phyloP scores from a whole-genome alignment of 768 basidiomycete genomes.

The Galerina sulciceps region DNA sequence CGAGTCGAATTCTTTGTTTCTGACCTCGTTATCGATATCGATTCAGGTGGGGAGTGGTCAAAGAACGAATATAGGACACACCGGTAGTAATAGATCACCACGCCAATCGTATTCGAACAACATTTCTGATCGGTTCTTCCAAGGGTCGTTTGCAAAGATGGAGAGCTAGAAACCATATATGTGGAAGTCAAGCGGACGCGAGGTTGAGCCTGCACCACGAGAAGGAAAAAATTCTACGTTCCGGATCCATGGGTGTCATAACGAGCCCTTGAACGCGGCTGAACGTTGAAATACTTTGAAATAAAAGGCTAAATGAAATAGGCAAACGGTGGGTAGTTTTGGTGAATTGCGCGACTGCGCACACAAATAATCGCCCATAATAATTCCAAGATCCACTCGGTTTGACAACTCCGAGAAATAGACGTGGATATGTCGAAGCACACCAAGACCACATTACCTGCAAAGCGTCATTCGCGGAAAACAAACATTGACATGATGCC shows the following conservation, averaged over 20 bases:
- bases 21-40: conserved; percentile 11
- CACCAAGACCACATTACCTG: not conserved
- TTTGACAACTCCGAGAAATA: conserved; percentile 18
- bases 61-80: not conserved
- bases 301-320: conserved; percentile 15
- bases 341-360: too few species aligned
- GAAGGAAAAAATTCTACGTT: not conserved
- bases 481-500: conserved; percentile 1
- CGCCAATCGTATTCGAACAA: not conserved
- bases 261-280: not conserved
- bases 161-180: conserved; percentile 8
- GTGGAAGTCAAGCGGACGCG: conserved; percentile 1
- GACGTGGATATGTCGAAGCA: conserved; percentile 5
- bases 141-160: conserved; percentile 1
- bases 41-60: not conserved
- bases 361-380: conserved; percentile 1
- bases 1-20: not conserved
- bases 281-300: not conserved
- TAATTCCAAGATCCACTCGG: conserved; percentile 1
- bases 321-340: not conserved
- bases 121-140: conserved; percentile 7
- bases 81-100: not conserved
- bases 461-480: conserved; percentile 7
- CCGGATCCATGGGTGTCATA: conserved; percentile 7
- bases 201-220: not conserved